A percentile compares a stretch with the other conserved stretches of the same genome.
Conservation (phyloP, 2,329 filamentous ascomycete genomes). For the Bisporella sp. region DNA sequence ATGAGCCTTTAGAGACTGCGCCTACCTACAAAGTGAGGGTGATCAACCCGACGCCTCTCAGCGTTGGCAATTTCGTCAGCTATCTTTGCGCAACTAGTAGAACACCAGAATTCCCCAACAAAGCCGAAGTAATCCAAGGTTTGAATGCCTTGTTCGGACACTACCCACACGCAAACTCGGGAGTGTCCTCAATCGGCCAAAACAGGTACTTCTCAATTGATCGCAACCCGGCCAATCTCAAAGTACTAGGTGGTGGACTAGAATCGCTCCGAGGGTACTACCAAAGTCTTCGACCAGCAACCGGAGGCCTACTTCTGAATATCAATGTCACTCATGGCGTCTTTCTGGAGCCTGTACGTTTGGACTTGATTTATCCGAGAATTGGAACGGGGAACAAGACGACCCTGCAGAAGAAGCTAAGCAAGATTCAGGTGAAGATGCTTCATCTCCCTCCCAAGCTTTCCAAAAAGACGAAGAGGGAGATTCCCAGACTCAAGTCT, state of each 20-base stretch:
- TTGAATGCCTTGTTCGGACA: slow-evolving; percentile 51
- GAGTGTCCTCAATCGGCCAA: slow-evolving; percentile 39
- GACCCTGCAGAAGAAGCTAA: slow-evolving; percentile 25
- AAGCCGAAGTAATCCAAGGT: slow-evolving; percentile 46
- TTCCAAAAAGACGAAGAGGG: slow-evolving; percentile 24
- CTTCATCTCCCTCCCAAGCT: slow-evolving; percentile 31
- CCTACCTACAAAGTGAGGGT: slow-evolving; percentile 16
- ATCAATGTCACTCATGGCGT: slow-evolving; percentile 54
- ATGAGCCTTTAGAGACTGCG: slow-evolving; percentile 14
- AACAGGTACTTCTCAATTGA: slow-evolving; percentile 45
- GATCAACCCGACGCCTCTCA: slow-evolving; percentile 14
- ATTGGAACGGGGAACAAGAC: slow-evolving; percentile 20
- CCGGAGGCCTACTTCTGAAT: slow-evolving; percentile 52
- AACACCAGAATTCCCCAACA: slow-evolving; percentile 21
- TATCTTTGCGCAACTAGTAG: slow-evolving; percentile 13
- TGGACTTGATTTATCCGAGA: slow-evolving; percentile 31
- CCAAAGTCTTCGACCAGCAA: slow-evolving; percentile 51
- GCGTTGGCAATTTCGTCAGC: slow-evolving; percentile 12
- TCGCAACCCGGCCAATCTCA: slow-evolving; percentile 18
- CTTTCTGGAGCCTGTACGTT: slow-evolving; percentile 43
- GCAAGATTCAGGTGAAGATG: slow-evolving; percentile 32
- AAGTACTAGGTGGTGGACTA: slow-evolving; percentile 42
- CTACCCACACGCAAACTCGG: slow-evolving; percentile 30
- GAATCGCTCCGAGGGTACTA: slow-evolving; percentile 55
- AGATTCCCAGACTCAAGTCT: slow-evolving; percentile 34